phyloP scores from a whole-genome alignment of 805 yeast species.

The Candida dajiaensis region DNA sequence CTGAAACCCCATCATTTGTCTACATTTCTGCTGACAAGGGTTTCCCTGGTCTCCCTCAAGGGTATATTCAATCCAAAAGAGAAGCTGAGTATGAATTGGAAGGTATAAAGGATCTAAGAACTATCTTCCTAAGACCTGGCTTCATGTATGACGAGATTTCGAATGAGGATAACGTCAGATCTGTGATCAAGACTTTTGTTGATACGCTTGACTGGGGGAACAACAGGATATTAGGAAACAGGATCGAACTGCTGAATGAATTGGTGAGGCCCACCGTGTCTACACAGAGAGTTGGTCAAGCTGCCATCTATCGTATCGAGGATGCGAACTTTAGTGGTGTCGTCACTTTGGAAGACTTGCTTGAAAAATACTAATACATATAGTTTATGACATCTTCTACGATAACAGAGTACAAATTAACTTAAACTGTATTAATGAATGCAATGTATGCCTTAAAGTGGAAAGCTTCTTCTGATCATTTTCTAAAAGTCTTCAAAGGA shows the following conservation, averaged over 20 bases:
- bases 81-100: slow-evolving; percentile 60
- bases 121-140: slow-evolving; percentile 73
- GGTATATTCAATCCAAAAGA: slow-evolving; percentile 71
- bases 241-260: slow-evolving; percentile 35
- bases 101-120: slow-evolving; percentile 43
- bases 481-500: slow-evolving; percentile 56
- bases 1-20: slow-evolving; percentile 43
- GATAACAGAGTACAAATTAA: not conserved
- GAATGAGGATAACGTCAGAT: slow-evolving; percentile 30
- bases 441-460: not conserved
- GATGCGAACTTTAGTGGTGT: slow-evolving; percentile 50
- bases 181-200: slow-evolving; percentile 36
- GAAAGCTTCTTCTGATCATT: slow-evolving; percentile 11
- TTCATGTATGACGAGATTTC: slow-evolving; percentile 62
- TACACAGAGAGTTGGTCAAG: slow-evolving; percentile 62
- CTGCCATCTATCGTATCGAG: slow-evolving; percentile 47
- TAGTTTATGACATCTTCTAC: not conserved
- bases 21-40: slow-evolving; percentile 79
- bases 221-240: slow-evolving; percentile 32
- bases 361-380: slow-evolving; percentile 4
- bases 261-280: slow-evolving; percentile 57
- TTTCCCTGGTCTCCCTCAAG: slow-evolving; percentile 60
- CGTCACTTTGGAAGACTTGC: slow-evolving; percentile 48
- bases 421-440: not conserved
- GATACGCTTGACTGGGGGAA: slow-evolving; percentile 40